A percentile compares a stretch with the other conserved stretches of the same genome.
These are phyloP conservation scores for Zalerion maritima DNA, from an alignment of 495 filamentous ascomycete genomes.

Conservation along the genomic window DNA sequence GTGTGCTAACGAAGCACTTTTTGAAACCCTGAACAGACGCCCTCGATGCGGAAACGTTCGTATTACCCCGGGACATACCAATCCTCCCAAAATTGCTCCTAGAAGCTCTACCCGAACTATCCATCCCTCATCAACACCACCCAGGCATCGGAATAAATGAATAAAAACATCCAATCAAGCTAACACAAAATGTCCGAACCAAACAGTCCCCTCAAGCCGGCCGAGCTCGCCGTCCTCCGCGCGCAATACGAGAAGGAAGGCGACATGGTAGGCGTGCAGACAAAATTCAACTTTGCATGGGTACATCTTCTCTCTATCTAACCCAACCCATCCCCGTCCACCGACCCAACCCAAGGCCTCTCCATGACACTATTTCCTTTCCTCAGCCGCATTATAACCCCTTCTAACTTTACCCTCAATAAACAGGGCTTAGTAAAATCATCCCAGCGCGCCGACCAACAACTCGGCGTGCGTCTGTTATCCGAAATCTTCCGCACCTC, in stretches of 20 bases:
- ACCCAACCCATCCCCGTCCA: slow-evolving; percentile 4
- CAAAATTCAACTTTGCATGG: slow-evolving; percentile 99
- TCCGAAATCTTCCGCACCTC: slow-evolving; percentile 93
- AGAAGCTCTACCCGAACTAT: slow-evolving; percentile 3
- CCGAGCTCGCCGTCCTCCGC: slow-evolving; percentile 81
- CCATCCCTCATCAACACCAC: too few species aligned
- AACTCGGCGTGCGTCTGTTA: slow-evolving; percentile 84
- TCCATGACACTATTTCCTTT: not conserved
- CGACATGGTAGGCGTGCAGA: slow-evolving; percentile 89
- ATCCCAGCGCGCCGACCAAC: slow-evolving; percentile 64
- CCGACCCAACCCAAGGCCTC: not conserved
- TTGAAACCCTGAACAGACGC: slow-evolving; percentile 55
- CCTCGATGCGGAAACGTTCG: slow-evolving; percentile 88
- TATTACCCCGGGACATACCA: too few species aligned
- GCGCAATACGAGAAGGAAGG: slow-evolving; percentile 94
- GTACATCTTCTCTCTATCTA: slow-evolving; percentile 29
- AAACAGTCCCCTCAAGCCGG: slow-evolving; percentile 65
- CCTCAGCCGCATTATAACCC: not conserved
- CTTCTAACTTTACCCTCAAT: not conserved
- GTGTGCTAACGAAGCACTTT: too few species aligned
- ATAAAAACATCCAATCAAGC: too few species aligned
- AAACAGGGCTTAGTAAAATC: slow-evolving; percentile 87
- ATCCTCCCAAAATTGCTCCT: not conserved
- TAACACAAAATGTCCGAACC: too few species aligned
- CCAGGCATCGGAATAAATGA: too few species aligned